phyloP scores from a whole-genome alignment of 176 grass and related monocot species.

The Melocanna baccifera region DNA sequence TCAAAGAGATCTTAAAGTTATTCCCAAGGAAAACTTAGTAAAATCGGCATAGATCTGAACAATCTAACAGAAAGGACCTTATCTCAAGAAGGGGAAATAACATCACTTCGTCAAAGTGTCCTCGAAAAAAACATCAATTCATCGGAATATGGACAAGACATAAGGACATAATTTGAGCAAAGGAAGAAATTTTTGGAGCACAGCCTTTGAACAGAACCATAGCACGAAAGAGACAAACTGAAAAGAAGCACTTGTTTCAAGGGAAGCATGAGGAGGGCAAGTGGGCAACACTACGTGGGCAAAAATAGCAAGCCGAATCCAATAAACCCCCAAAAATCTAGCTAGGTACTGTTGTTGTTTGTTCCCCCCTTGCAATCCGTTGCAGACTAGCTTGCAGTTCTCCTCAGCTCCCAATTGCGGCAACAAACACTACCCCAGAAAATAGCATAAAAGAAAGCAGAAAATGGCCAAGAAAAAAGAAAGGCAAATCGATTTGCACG shows the following conservation, averaged over 20 bases:
- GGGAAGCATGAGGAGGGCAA: not conserved
- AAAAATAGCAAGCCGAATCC: conserved; percentile 31
- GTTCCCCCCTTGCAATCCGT: not conserved
- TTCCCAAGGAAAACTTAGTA: not conserved
- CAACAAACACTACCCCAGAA: not conserved
- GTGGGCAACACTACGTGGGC: not conserved
- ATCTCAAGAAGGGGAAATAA: not conserved
- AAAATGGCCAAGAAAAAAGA: conserved; percentile 31
- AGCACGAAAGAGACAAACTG: not conserved
- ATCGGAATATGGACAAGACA: not conserved
- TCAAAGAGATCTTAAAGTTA: not conserved
- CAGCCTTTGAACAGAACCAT: not conserved
- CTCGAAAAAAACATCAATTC: not conserved
- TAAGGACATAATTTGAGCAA: not conserved
- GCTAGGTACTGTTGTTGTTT: not conserved
- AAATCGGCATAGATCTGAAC: not conserved
- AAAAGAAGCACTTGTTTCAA: not conserved
- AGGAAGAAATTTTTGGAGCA: not conserved
- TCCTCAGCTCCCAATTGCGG: conserved; percentile 18
- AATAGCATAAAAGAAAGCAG: not conserved
- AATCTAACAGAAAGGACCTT: not conserved
- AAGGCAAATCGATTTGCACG: not conserved
- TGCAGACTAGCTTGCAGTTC: not conserved
- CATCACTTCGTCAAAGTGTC: not conserved
- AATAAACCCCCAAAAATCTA: conserved; percentile 10